Percentiles rank a stretch among this genome's conserved stretches.
phyloP scores from a whole-genome alignment of 2,329 filamentous ascomycete species.

The Curvularia hawaiiensis region DNA sequence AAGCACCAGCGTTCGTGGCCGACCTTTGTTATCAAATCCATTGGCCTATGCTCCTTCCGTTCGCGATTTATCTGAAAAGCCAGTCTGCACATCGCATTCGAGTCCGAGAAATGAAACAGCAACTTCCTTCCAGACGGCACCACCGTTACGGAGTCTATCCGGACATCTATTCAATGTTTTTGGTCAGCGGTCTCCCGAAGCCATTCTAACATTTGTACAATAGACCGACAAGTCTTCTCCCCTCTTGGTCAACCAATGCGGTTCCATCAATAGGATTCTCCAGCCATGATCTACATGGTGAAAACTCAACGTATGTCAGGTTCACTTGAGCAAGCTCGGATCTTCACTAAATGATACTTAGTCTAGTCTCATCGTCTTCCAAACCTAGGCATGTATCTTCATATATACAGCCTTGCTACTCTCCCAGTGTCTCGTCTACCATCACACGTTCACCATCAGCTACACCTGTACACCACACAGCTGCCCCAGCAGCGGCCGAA shows the following conservation, averaged over 20 bases:
- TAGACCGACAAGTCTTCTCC: conserved; percentile 7
- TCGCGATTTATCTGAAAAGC: not conserved
- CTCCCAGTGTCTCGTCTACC: not conserved
- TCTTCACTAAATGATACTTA: not conserved
- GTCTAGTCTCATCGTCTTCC: not conserved
- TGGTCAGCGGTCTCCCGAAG: conserved; percentile 5
- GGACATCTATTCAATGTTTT: not conserved
- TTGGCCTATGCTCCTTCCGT: not conserved
- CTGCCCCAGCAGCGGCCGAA: not conserved
- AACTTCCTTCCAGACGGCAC: not conserved
- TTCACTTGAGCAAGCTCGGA: not conserved
- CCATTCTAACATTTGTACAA: conserved; percentile 15
- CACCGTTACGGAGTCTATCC: not conserved
- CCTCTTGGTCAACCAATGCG: not conserved
- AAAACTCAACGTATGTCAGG: not conserved
- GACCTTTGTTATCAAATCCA: not conserved
- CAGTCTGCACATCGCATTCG: not conserved
- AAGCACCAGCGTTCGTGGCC: not conserved
- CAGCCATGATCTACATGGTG: not conserved
- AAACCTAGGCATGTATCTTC: not conserved
- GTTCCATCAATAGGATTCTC: not conserved
- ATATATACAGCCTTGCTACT: not conserved
- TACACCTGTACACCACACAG: conserved; percentile 1
- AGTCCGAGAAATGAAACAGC: not conserved
- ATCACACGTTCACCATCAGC: not conserved